Percentiles rank a stretch among this genome's conserved stretches.
phyloP scores from a whole-genome alignment of 495 filamentous ascomycete species.

The Trichoderma orchidacearum region DNA sequence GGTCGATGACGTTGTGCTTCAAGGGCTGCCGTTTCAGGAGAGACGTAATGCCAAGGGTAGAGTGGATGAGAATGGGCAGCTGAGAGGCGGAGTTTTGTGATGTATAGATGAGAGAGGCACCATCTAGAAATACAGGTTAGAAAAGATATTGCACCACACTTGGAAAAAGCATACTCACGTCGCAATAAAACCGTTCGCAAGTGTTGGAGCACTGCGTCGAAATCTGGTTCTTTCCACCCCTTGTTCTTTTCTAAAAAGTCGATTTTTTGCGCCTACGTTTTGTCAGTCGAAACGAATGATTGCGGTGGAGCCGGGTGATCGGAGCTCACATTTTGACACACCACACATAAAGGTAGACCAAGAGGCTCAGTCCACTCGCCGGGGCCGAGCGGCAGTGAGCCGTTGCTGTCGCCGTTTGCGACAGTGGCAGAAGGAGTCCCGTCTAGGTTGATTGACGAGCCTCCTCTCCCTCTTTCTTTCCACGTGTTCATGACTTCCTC shows the following conservation, averaged over 20 bases:
- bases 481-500: constrained; percentile 64
- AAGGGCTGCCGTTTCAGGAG: constrained; percentile 67
- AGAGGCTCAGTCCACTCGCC: constrained; percentile 92
- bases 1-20: constrained; percentile 90
- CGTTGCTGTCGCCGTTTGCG: constrained; percentile 38
- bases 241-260: constrained; percentile 75
- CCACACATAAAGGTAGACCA: constrained; percentile 79
- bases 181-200: constrained; percentile 74
- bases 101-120: constrained; percentile 83
- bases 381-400: constrained; percentile 67
- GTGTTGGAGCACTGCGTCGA: constrained; percentile 83
- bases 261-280: constrained; percentile 67
- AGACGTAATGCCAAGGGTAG: constrained; percentile 81
- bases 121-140: constrained; percentile 41
- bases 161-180: constrained; percentile 43
- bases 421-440: constrained; percentile 22
- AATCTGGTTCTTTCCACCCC: constrained; percentile 86
- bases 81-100: constrained; percentile 66
- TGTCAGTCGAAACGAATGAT: constrained; percentile 14
- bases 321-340: constrained; percentile 72
- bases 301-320: no score
- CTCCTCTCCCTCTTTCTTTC: constrained; percentile 42
- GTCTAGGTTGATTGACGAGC: constrained; percentile 33
- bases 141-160: no score
- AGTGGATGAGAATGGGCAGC: constrained; percentile 72